Conservation (phyloP, 768 basidiomycete species). For the Hypholoma sublateritium region DNA sequence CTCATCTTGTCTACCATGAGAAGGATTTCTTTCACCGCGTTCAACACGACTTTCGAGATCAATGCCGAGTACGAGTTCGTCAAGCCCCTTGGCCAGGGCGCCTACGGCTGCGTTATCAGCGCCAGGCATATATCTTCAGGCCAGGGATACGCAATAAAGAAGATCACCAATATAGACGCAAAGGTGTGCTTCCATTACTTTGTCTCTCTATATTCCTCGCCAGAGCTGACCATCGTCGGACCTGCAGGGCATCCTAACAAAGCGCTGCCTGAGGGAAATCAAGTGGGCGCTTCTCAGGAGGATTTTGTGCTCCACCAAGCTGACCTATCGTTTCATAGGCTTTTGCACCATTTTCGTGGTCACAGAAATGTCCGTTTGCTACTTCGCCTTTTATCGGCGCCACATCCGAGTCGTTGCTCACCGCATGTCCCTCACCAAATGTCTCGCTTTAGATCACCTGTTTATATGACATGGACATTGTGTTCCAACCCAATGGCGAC, state of each 20-base stretch:
- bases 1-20: not conserved
- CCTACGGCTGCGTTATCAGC: slow-evolving; percentile 89
- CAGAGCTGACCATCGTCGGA: slow-evolving; percentile 7
- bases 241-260: slow-evolving; percentile 86
- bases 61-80: slow-evolving; percentile 5
- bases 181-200: slow-evolving; percentile 47
- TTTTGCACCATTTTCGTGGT: slow-evolving; percentile 96
- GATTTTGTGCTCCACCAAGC: not conserved
- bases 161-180: slow-evolving; percentile 92
- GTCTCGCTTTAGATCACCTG: slow-evolving; percentile 74
- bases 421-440: slow-evolving; percentile 6
- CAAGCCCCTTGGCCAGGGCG: slow-evolving; percentile 44
- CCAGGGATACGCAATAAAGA: slow-evolving; percentile 93
- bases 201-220: not conserved
- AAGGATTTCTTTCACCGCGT: slow-evolving; percentile 3
- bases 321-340: slow-evolving; percentile 40
- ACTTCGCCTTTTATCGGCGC: slow-evolving; percentile 19
- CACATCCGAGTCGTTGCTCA: slow-evolving; percentile 2
- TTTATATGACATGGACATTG: slow-evolving; percentile 97
- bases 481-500: slow-evolving; percentile 86
- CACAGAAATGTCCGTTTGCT: slow-evolving; percentile 99
- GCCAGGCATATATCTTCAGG: slow-evolving; percentile 81
- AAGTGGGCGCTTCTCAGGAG: slow-evolving; percentile 47
- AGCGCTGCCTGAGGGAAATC: slow-evolving; percentile 94
- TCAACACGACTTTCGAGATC: slow-evolving; percentile 1